Percentiles rank a stretch among this genome's conserved stretches.
Evolutionary conservation across 2,329 filamentous ascomycete genomes (phyloP).

Genomic region (Arthroderma uncinatum): DNA sequence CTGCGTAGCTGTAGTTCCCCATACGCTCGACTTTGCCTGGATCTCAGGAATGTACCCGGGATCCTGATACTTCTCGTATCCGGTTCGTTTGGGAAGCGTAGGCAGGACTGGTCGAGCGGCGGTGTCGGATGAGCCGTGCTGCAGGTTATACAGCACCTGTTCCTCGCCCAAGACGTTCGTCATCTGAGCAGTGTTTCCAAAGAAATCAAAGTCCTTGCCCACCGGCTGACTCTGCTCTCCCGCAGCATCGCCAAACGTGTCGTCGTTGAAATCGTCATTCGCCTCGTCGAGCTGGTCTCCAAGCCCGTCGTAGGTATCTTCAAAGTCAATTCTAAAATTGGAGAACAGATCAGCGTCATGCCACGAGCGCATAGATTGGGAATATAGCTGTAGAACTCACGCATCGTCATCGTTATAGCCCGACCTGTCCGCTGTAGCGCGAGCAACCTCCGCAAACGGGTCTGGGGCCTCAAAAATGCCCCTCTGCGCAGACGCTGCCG

Average conservation of each 20-base stretch:
- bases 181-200: slow-evolving; percentile 80
- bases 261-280: slow-evolving; percentile 90
- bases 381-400: slow-evolving; percentile 30
- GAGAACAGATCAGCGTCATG: not conserved
- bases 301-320: slow-evolving; percentile 93
- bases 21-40: slow-evolving; percentile 84
- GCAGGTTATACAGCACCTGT: slow-evolving; percentile 69
- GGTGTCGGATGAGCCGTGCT: slow-evolving; percentile 41
- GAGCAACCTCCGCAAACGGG: slow-evolving; percentile 74
- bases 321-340: slow-evolving; percentile 61
- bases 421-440: slow-evolving; percentile 37
- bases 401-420: slow-evolving; percentile 45
- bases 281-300: slow-evolving; percentile 84
- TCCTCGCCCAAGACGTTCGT: slow-evolving; percentile 81
- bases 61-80: slow-evolving; percentile 85
- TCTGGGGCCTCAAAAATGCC: slow-evolving; percentile 69
- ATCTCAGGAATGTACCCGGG: slow-evolving; percentile 77
- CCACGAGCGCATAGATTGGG: not conserved
- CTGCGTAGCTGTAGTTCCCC: slow-evolving; percentile 61
- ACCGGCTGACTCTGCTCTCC: slow-evolving; percentile 43
- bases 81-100: slow-evolving; percentile 57
- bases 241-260: slow-evolving; percentile 64
- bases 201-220: slow-evolving; percentile 95
- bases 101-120: slow-evolving; percentile 23
- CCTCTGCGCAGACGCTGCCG: slow-evolving; percentile 59